Percentiles rank a stretch among this genome's conserved stretches.
phyloP scores from a whole-genome alignment of 257 asterid genomes.

The Haberlea rhodopensis region DNA sequence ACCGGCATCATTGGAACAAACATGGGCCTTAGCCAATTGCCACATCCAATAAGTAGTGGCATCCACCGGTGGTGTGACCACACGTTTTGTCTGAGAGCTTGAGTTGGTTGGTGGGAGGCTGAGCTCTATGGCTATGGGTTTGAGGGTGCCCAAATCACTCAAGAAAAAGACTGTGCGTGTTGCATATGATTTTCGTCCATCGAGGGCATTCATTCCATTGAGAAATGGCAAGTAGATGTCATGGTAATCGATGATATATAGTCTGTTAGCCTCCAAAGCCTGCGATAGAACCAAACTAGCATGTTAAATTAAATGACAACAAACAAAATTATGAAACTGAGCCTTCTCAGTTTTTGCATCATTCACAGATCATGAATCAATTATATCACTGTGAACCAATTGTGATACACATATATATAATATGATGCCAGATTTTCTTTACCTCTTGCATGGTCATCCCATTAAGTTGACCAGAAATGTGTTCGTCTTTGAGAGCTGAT shows the following conservation, averaged over 20 bases:
- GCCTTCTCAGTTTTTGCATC: too few relatives aligned
- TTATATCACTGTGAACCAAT: too few relatives aligned
- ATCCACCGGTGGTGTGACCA: slow-evolving; percentile 69
- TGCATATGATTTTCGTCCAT: slow-evolving; percentile 87
- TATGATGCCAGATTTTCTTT: neutral
- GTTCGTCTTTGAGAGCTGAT: slow-evolving; percentile 85
- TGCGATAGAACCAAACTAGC: slow-evolving; percentile 26
- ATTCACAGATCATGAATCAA: too few relatives aligned
- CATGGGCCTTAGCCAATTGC: slow-evolving; percentile 92
- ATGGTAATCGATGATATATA: slow-evolving; percentile 77
- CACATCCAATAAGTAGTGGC: slow-evolving; percentile 84
- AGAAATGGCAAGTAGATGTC: slow-evolving; percentile 83
- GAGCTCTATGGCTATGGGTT: slow-evolving; percentile 88
- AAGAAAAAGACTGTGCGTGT: slow-evolving; percentile 76
- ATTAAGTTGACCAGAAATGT: slow-evolving; percentile 65
- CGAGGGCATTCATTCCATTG: slow-evolving; percentile 74
- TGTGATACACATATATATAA: too few relatives aligned
- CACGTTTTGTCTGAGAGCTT: slow-evolving; percentile 50
- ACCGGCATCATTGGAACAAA: slow-evolving; percentile 96
- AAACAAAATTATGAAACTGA: neutral
- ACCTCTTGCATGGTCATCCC: slow-evolving; percentile 95
- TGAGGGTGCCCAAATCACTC: slow-evolving; percentile 70
- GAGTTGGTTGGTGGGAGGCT: slow-evolving; percentile 61
- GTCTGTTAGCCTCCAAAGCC: slow-evolving; percentile 76
- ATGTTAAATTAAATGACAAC: neutral